Percentiles rank a stretch among this genome's conserved stretches.
These are phyloP conservation scores for Fusarium sublunatum DNA, from an alignment of 2,329 filamentous ascomycete species.

Conservation along the genomic window DNA sequence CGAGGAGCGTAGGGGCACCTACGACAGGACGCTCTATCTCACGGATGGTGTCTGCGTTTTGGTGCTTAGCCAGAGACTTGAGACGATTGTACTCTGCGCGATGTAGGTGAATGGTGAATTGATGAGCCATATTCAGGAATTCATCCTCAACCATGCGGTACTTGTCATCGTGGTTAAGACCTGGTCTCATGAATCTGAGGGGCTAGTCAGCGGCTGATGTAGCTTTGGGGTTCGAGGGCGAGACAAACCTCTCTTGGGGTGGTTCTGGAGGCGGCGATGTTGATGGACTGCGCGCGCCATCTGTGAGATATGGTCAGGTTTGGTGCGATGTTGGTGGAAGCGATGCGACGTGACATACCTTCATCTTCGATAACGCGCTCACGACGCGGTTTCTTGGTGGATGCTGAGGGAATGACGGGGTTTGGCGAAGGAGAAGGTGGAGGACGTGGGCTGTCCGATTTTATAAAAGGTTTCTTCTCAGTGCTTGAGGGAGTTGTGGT, in stretches of 20 bases:
- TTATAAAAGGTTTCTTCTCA: conserved; percentile 14
- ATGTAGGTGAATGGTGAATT: conserved; percentile 80
- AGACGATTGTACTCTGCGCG: conserved; percentile 80
- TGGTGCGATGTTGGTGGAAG: not conserved
- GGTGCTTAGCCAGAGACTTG: conserved; percentile 65
- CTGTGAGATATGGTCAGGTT: conserved; percentile 16
- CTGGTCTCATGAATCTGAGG: conserved; percentile 71
- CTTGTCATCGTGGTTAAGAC: conserved; percentile 73
- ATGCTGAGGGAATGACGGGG: conserved; percentile 14
- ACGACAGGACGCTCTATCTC: conserved; percentile 65
- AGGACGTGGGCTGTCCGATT: conserved; percentile 17
- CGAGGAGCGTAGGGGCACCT: conserved; percentile 48
- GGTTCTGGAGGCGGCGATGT: conserved; percentile 65
- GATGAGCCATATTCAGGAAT: conserved; percentile 72
- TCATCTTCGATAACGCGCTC: conserved; percentile 41
- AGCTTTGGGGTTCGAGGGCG: not conserved
- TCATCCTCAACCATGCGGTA: conserved; percentile 91
- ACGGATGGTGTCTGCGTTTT: conserved; percentile 64
- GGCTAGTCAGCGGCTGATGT: not conserved
- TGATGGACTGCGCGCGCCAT: conserved; percentile 55
- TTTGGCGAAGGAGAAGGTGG: conserved; percentile 11
- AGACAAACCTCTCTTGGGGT: conserved; percentile 57
- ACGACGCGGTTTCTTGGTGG: conserved; percentile 33
- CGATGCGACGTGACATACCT: conserved; percentile 30
- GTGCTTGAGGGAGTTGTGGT: conserved; percentile 29